phyloP scores from a whole-genome alignment of 257 asterid genomes.

The Echites panduratus region DNA sequence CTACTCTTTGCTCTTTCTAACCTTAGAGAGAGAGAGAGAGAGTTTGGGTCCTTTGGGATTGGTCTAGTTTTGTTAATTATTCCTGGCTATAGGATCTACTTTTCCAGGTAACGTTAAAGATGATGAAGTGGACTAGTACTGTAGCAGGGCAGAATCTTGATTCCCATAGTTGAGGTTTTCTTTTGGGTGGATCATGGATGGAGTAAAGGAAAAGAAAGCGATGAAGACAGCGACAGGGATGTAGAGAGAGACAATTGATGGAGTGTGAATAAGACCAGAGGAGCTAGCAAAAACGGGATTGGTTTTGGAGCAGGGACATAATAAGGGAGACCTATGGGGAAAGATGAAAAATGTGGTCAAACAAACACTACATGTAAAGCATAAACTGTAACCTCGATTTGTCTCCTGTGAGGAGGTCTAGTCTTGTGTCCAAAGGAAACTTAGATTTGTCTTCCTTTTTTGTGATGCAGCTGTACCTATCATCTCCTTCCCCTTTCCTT shows the following conservation, averaged over 20 bases:
- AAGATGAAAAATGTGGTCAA: slow-evolving; percentile 28
- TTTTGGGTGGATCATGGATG: neutral
- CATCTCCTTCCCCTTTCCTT: slow-evolving; percentile 1
- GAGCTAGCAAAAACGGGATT: slow-evolving; percentile 1
- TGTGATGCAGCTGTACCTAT: slow-evolving; percentile 8
- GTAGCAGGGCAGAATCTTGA: neutral
- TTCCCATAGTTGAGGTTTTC: neutral
- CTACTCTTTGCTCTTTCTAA: slow-evolving; percentile 11
- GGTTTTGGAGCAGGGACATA: slow-evolving; percentile 4
- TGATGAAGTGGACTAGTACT: neutral
- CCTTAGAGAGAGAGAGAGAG: slow-evolving; percentile 5
- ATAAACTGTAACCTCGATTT: slow-evolving; percentile 42
- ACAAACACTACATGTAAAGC: slow-evolving; percentile 36
- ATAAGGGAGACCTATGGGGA: neutral
- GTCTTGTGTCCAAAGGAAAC: slow-evolving; percentile 41
- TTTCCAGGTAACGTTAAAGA: slow-evolving; percentile 15
- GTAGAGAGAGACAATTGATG: slow-evolving; percentile 2
- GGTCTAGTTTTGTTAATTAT: slow-evolving; percentile 18
- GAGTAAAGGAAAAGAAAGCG: slow-evolving; percentile 28
- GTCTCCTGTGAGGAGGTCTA: slow-evolving; percentile 42
- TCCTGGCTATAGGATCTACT: slow-evolving; percentile 15
- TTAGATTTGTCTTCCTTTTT: slow-evolving; percentile 21
- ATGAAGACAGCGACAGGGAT: neutral
- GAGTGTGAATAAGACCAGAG: too few relatives aligned
- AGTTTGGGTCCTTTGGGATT: slow-evolving; percentile 21